Base-by-base conservation (phyloP, 169 alveolate species). In the Babesia sp. region DNA sequence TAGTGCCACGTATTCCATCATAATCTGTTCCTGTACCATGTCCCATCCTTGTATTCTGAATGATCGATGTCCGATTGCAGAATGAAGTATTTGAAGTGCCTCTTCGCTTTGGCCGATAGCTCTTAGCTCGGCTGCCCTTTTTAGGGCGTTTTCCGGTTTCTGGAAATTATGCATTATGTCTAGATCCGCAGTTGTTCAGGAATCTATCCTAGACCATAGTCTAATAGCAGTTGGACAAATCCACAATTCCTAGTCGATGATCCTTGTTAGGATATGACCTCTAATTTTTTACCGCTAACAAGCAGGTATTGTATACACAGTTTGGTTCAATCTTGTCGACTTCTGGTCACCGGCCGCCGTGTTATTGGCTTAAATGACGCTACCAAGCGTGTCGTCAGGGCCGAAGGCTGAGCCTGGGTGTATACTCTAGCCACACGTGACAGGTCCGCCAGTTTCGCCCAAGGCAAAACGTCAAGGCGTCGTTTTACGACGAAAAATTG, bases 21-120 rank as follows among this genome's bases (percentile, higher is more conserved):
- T 93, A 57, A 93, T 92, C 56, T 85, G 93, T 78, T 93, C 97
- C 90, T 92, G 95, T 34, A 91, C 90, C 77, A 88, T 87, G 64
- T 93, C 97, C 97, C 97, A 93, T 56, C 97, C 97, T 56, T 91
- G 97, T 24, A 91, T 85, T 48, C 96, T 82, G 83, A 79, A 90
- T 26, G 86, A 78, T 28, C 94, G 82, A 77, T 94, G 96, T 34
- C 95, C 93, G 34, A 94, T 94, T 54, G 95, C 95, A 2, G 93
- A 71, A 86, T 94, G 96, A 29, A 94, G 88, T 11, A 90, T 76
- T 55, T 89, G 92, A 55, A 94, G 90, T 45, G 97, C 97, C 20
- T 91, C 96, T 53, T 92, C 97, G 74, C 91, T 92, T 63, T 94
- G 96, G 41, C 97, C 97, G 44, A 93, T 90, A 31, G 92, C 87